phyloP scores from a whole-genome alignment of 805 yeast species.

The Ogataea trehalophila region DNA sequence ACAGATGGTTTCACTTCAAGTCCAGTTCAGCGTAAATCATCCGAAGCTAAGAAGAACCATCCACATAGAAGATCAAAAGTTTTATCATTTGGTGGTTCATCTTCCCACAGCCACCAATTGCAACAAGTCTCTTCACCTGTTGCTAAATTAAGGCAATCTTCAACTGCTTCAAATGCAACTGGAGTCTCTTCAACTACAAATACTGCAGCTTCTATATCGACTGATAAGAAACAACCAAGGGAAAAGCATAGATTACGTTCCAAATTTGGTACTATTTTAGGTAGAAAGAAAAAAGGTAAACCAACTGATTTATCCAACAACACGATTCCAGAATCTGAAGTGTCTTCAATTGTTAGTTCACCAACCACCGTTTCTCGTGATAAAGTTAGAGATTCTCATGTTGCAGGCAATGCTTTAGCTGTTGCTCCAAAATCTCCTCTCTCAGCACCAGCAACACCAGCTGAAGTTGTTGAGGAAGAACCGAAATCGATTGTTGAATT shows the following conservation, averaged over 20 bases:
- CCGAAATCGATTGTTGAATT: neutral
- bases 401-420: neutral
- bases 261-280: slow-evolving; percentile 68
- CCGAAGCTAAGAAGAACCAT: neutral
- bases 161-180: slow-evolving; percentile 8
- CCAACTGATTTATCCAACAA: slow-evolving; percentile 18
- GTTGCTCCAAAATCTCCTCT: neutral
- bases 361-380: slow-evolving; percentile 4
- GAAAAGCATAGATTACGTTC: slow-evolving; percentile 48
- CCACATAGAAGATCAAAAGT: slow-evolving; percentile 4
- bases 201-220: slow-evolving; percentile 2
- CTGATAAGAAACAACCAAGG: slow-evolving; percentile 15
- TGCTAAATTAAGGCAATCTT: slow-evolving; percentile 12
- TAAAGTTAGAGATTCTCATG: slow-evolving; percentile 1
- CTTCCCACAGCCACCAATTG: neutral
- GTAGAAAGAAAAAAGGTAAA: slow-evolving; percentile 46
- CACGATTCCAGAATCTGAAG: slow-evolving; percentile 30
- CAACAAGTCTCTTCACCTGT: slow-evolving; percentile 4
- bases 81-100: slow-evolving; percentile 2
- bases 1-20: slow-evolving; percentile 18
- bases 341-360: slow-evolving; percentile 24
- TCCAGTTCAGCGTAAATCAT: neutral
- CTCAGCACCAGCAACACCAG: neutral
- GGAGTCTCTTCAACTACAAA: slow-evolving; percentile 3
- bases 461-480: neutral